Base-by-base conservation (phyloP, 78 protist genomes). In the Mantamonas sphyraenae region DNA sequence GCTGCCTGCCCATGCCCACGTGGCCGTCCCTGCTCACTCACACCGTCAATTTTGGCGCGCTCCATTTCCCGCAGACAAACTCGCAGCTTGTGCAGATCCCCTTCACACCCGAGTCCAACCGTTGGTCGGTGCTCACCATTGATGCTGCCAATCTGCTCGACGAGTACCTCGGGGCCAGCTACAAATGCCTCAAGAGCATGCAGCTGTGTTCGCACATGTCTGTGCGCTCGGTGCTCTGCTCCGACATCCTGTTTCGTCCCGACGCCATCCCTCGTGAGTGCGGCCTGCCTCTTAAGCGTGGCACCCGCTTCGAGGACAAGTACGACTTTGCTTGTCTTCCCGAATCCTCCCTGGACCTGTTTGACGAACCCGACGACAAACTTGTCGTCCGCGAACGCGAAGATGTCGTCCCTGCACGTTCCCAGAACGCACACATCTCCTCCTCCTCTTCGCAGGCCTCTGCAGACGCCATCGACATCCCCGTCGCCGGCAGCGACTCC, bases 1-100 rank as follows among this genome's bases (percentile, higher is more conserved):
- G 66, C n/a, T n/a, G n/a, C n/a, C n/a, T n/a, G n/a, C n/a, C n/a
- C n/a, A n/a, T n/a, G n/a, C n/a, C n/a, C n/a, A n/a, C n/a, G n/a
- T n/a, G n/a, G n/a, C n/a, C n/a, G n/a, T n/a, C n/a, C n/a, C n/a
- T n/a, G n/a, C n/a, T n/a, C n/a, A n/a, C n/a, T n/a, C n/a, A n/a
- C n/a, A n/a, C n/a, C n/a, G n/a, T n/a, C n/a, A n/a, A n/a, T n/a
- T n/a, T n/a, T n/a, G n/a, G n/a, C n/a, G n/a, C n/a, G n/a, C n/a
- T n/a, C n/a, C n/a, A n/a, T n/a, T n/a, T n/a, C n/a, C n/a, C n/a
- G n/a, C n/a, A n/a, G n/a, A n/a, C n/a, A n/a, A n/a, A n/a, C n/a
- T n/a, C n/a, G n/a, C n/a, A n/a, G n/a, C n/a, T 60, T 17, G 19
- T 60, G 51, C 66, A 60, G 47, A 8, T 60, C 24, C 66, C 66